Conservation (phyloP, 1,139 yeast genomes). For the Saccharomyces hybrid region DNA sequence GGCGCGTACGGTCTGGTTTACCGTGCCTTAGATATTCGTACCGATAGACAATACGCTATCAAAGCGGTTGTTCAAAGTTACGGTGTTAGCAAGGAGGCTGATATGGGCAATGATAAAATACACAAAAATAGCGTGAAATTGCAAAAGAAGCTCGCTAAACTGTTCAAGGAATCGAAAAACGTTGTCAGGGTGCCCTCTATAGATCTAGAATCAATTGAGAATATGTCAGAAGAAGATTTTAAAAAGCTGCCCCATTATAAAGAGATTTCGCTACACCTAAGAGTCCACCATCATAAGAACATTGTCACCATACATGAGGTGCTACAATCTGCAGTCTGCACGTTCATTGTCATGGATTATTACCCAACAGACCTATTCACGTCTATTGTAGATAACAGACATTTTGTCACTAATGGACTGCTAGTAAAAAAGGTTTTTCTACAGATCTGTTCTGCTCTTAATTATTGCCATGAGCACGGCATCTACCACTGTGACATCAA, state of each 20-base stretch:
- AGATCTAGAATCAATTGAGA: constrained; percentile 24
- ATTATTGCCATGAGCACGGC: constrained; percentile 58
- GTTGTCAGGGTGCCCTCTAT: constrained; percentile 25
- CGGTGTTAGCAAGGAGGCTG: constrained; percentile 5
- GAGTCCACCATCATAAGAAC: constrained; percentile 71
- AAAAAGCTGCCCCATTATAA: constrained; percentile 32
- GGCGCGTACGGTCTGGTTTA: constrained; percentile 89
- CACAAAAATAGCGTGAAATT: constrained; percentile 5
- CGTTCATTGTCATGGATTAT: constrained; percentile 78
- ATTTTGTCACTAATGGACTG: constrained; percentile 24
- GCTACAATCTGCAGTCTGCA: constrained; percentile 44
- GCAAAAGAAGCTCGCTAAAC: constrained; percentile 24
- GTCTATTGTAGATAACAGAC: constrained; percentile 64
- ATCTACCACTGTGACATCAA: constrained; percentile 86
- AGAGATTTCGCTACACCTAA: constrained; percentile 69
- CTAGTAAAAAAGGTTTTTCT: constrained; percentile 65
- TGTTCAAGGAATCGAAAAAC: constrained; percentile 24
- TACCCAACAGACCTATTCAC: constrained; percentile 74
- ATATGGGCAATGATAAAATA: not conserved
- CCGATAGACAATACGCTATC: constrained; percentile 55
- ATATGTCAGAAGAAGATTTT: constrained; percentile 19
- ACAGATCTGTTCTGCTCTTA: constrained; percentile 67
- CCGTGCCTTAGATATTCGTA: constrained; percentile 50
- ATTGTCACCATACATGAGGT: constrained; percentile 68
- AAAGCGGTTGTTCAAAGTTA: constrained; percentile 57